Evolutionary conservation across 2,329 filamentous ascomycete genomes (phyloP).

Genomic region (Zymoseptoria brevis): DNA sequence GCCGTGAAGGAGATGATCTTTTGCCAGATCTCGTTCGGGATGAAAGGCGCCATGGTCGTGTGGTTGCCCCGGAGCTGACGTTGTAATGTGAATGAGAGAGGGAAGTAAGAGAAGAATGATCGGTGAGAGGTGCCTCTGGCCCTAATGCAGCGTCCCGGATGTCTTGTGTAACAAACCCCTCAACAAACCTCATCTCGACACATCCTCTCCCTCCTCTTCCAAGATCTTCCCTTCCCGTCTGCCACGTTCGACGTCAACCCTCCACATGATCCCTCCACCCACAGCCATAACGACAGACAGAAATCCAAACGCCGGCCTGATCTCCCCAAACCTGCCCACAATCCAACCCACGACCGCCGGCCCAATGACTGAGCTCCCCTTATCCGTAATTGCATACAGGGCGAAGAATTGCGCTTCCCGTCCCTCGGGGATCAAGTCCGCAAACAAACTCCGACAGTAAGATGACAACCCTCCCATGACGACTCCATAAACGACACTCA

Average conservation of each 20-base stretch:
- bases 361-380: slow-evolving; percentile 87
- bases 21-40: slow-evolving; percentile 4
- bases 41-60: too few relatives aligned
- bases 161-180: too few relatives aligned
- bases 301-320: slow-evolving; percentile 74
- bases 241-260: slow-evolving; percentile 68
- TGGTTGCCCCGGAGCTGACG: too few relatives aligned
- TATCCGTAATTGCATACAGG: slow-evolving; percentile 94
- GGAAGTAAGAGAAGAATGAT: too few relatives aligned
- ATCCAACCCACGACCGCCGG: slow-evolving; percentile 90
- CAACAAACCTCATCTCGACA: not conserved
- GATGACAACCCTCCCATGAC: slow-evolving; percentile 87
- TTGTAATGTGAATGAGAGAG: too few relatives aligned
- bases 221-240: slow-evolving; percentile 36
- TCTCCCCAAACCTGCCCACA: slow-evolving; percentile 58
- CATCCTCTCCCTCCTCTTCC: slow-evolving; percentile 28
- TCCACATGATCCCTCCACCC: slow-evolving; percentile 74
- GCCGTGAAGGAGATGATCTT: slow-evolving; percentile 1
- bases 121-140: too few relatives aligned
- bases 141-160: too few relatives aligned
- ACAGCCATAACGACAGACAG: slow-evolving; percentile 75
- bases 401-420: slow-evolving; percentile 96
- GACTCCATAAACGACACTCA: slow-evolving; percentile 85
- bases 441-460: slow-evolving; percentile 87
- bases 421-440: slow-evolving; percentile 86